A percentile compares a stretch with the other conserved stretches of the same genome.
Evolutionary conservation across 176 grass and related monocot species (phyloP).

Genomic region (Poa pratensis): DNA sequence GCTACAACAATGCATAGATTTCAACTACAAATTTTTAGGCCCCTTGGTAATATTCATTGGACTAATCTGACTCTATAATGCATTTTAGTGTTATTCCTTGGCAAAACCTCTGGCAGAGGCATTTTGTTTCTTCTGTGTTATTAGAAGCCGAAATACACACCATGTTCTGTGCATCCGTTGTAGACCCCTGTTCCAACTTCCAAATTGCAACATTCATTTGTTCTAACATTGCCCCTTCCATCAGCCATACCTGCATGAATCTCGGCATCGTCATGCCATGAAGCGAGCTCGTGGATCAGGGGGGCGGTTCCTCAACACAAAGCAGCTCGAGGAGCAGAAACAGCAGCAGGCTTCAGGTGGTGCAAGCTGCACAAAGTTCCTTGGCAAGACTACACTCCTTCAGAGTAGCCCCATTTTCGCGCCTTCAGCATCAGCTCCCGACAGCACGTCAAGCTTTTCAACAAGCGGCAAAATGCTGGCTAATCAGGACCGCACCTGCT

Average conservation of each 20-base stretch:
- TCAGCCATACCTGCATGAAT: slow-evolving; percentile 99
- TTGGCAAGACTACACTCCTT: slow-evolving; percentile 32
- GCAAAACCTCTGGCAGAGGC: background rate
- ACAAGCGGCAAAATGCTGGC: slow-evolving; percentile 29
- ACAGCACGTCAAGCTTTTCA: slow-evolving; percentile 41
- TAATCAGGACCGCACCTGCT: slow-evolving; percentile 52
- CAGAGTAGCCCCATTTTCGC: slow-evolving; percentile 12
- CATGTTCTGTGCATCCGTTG: background rate
- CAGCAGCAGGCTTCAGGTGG: slow-evolving; percentile 37
- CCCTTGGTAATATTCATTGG: slow-evolving; percentile 16
- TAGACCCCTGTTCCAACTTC: background rate
- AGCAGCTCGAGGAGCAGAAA: slow-evolving; percentile 63
- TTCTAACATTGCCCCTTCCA: slow-evolving; percentile 1
- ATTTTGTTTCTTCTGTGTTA: slow-evolving; percentile 26
- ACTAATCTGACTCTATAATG: background rate
- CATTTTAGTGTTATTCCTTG: slow-evolving; percentile 12
- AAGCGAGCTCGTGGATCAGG: slow-evolving; percentile 90
- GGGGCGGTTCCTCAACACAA: slow-evolving; percentile 92
- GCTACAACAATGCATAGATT: slow-evolving; percentile 22
- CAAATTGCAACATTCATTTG: slow-evolving; percentile 1
- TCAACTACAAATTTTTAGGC: slow-evolving; percentile 18
- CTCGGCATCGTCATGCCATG: slow-evolving; percentile 93
- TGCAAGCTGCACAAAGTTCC: slow-evolving; percentile 40
- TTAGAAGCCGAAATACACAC: slow-evolving; percentile 11
- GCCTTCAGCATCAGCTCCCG: slow-evolving; percentile 41